A percentile compares a stretch with the other conserved stretches of the same genome.
phyloP scores from a whole-genome alignment of 140 eudicot species.

The Flaveria floridana region DNA sequence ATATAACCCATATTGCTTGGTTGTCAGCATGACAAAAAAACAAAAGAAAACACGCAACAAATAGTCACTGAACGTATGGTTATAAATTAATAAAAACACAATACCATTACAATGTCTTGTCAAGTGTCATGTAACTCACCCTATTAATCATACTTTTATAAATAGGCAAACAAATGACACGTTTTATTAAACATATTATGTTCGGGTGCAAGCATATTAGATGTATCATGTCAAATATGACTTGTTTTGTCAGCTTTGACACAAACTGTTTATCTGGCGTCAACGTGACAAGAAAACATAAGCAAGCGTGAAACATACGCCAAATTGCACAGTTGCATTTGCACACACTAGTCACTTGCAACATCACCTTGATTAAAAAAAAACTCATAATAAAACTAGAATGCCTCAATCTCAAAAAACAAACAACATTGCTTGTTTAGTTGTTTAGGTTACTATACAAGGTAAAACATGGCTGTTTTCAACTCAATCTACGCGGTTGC shows the following conservation, averaged over 20 bases:
- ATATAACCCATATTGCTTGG: background rate
- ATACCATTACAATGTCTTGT: too few relatives aligned
- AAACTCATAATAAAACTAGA: background rate
- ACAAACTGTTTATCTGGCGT: too few relatives aligned
- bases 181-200: background rate
- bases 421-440: constrained; percentile 10
- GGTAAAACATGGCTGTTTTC: constrained; percentile 10
- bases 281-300: background rate
- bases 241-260: background rate
- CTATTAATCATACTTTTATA: too few relatives aligned
- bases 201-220: background rate
- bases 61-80: too few relatives aligned
- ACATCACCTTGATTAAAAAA: background rate
- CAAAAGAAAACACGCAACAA: background rate
- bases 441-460: constrained; percentile 6
- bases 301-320: background rate
- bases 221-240: background rate
- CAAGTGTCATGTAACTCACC: background rate
- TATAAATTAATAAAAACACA: too few relatives aligned
- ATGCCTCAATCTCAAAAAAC: background rate
- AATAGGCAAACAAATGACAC: background rate
- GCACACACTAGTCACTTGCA: background rate
- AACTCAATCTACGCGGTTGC: constrained; percentile 45
- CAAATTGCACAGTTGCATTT: background rate
- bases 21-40: background rate